phyloP scores from a whole-genome alignment of 108 stramenopile genomes.

The Skeletonema grethae region DNA sequence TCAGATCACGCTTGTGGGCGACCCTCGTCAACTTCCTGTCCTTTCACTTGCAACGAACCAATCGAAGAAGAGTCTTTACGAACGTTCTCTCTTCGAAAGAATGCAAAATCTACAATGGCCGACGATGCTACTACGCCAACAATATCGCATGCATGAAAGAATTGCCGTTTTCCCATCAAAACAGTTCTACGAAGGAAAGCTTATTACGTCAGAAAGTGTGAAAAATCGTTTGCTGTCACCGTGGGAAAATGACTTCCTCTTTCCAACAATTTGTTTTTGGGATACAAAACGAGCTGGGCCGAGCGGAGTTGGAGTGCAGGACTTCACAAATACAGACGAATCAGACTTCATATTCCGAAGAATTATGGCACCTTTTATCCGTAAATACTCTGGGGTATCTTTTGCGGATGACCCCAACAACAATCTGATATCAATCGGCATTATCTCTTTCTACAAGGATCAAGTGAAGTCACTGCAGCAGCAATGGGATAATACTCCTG shows the following conservation, averaged over 20 bases:
- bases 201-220: conserved; percentile 36
- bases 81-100: conserved; percentile 76
- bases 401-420: conserved; percentile 1
- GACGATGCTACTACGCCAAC: conserved; percentile 75
- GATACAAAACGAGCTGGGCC: conserved; percentile 24
- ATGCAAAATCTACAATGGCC: conserved; percentile 69
- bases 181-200: conserved; percentile 57
- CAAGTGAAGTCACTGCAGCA: conserved; percentile 47
- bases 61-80: conserved; percentile 47
- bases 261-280: conserved; percentile 48
- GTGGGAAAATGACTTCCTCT: conserved; percentile 38
- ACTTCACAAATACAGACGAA: conserved; percentile 48
- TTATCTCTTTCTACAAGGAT: conserved; percentile 64
- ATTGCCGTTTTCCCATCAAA: conserved; percentile 65
- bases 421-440: conserved; percentile 32
- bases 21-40: conserved; percentile 89
- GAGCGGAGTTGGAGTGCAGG: conserved; percentile 22
- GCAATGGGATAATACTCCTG: conserved; percentile 17
- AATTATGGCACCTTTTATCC: conserved; percentile 29
- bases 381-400: conserved; percentile 13
- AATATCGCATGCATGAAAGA: conserved; percentile 78
- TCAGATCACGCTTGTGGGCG: conserved; percentile 59
- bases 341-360: conserved; percentile 43
- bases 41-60: conserved; percentile 62
- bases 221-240: conserved; percentile 29